A percentile compares a stretch with the other conserved stretches of the same genome.
Conservation (phyloP, 805 yeast species). For the Lachancea meyersii region DNA sequence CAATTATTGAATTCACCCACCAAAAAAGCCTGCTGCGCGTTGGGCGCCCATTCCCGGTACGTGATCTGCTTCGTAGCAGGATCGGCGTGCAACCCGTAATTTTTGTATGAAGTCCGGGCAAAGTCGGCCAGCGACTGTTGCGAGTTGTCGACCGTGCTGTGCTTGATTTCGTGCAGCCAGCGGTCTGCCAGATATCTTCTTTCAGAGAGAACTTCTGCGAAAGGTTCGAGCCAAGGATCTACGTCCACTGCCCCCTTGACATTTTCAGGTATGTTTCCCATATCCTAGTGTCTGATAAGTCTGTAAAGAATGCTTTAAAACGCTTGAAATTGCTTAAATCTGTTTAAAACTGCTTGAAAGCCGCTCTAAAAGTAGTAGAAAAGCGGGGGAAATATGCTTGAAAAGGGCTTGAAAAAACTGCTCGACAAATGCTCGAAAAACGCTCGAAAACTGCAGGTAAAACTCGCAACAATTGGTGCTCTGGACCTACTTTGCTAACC, state of each 20-base stretch:
- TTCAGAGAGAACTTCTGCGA: conserved; percentile 55
- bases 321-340: too few species aligned
- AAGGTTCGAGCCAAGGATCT: conserved; percentile 88
- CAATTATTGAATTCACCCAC: conserved; percentile 91
- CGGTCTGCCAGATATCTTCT: conserved; percentile 61
- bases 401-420: too few species aligned
- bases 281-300: too few species aligned
- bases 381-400: too few species aligned
- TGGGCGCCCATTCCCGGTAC: conserved; percentile 86
- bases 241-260: conserved; percentile 58
- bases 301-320: too few species aligned
- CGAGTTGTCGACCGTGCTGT: conserved; percentile 33
- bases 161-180: conserved; percentile 49
- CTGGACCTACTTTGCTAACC: too few species aligned
- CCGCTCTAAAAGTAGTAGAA: too few species aligned
- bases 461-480: too few species aligned
- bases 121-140: conserved; percentile 66
- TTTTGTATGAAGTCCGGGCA: conserved; percentile 63
- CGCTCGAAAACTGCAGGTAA: too few species aligned
- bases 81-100: conserved; percentile 70
- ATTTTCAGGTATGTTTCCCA: conserved; percentile 29
- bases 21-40: conserved; percentile 67
- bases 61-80: conserved; percentile 44
- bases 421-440: background rate
- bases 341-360: too few species aligned